Conservation (phyloP, 2,329 filamentous ascomycete species). For the Thermomyces lanuginosus region DNA sequence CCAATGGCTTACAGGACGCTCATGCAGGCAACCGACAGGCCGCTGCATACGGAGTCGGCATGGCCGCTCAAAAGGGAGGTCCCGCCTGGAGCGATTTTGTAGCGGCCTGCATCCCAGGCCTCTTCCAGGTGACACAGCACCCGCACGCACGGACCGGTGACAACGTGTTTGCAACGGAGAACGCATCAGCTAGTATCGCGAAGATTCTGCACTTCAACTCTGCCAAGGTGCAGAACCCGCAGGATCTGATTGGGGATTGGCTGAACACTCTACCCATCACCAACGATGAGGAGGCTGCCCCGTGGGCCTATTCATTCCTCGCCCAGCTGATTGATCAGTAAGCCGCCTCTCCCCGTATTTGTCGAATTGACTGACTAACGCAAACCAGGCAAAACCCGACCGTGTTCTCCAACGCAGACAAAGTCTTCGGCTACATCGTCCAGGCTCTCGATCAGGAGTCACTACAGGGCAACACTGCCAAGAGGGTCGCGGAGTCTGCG, state of each 20-base stretch:
- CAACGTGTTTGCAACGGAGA: conserved; percentile 93
- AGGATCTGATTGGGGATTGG: conserved; percentile 70
- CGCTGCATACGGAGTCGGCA: conserved; percentile 86
- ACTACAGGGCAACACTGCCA: conserved; percentile 67
- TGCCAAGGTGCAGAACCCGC: conserved; percentile 55
- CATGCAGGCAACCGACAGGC: conserved; percentile 89
- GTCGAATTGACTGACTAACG: conserved; percentile 6
- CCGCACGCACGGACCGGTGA: conserved; percentile 75
- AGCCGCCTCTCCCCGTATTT: conserved; percentile 31
- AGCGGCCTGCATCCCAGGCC: conserved; percentile 56
- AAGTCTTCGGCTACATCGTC: conserved; percentile 70
- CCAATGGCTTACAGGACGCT: conserved; percentile 69
- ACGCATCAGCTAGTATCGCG: conserved; percentile 87
- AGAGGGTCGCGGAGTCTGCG: conserved; percentile 57
- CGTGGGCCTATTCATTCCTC: conserved; percentile 86
- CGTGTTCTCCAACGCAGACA: conserved; percentile 59
- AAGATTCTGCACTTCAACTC: conserved; percentile 91
- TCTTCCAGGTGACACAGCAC: conserved; percentile 73
- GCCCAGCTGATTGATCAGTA: conserved; percentile 87
- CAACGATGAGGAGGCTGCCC: conserved; percentile 93
- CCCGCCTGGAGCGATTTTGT: conserved; percentile 76
- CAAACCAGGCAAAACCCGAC: conserved; percentile 60
- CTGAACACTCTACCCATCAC: conserved; percentile 77
- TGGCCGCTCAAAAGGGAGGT: conserved; percentile 85
- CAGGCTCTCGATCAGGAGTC: conserved; percentile 85